These are phyloP conservation scores for Diophrys sp. DNA, from an alignment of 73 alveolate genomes.

Conservation along the genomic window DNA sequence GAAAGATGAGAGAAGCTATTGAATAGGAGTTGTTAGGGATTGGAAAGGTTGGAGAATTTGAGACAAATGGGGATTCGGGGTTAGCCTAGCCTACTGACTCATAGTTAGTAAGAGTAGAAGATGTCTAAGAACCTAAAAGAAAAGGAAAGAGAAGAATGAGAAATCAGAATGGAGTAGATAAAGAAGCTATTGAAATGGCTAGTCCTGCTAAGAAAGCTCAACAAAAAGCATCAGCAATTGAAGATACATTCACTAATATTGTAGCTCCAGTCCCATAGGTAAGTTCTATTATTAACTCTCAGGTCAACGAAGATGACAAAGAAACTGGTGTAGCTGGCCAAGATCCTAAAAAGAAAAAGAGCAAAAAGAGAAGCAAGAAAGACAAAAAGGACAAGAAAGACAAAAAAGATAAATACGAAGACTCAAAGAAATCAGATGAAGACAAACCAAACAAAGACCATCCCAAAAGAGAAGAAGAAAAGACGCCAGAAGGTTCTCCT, in stretches of 20 bases:
- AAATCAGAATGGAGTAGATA: neutral
- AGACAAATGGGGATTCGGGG: neutral
- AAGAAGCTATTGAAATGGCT: constrained; percentile 2
- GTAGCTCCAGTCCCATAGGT: neutral
- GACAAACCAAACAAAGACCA: neutral
- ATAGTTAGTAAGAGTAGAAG: neutral
- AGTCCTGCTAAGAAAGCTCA: neutral
- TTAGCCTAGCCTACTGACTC: neutral
- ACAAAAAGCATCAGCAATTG: neutral
- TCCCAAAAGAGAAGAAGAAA: no score
- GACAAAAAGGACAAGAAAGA: neutral
- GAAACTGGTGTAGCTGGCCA: neutral
- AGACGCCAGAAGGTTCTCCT: no score
- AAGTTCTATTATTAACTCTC: neutral
- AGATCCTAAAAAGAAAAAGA: neutral
- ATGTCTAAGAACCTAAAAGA: no score
- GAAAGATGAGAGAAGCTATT: constrained; percentile 9
- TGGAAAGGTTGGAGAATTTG: neutral
- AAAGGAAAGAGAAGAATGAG: neutral
- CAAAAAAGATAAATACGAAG: neutral
- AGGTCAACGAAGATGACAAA: neutral
- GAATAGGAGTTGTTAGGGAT: neutral
- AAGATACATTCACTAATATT: neutral
- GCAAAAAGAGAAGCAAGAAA: neutral
- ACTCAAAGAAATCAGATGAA: neutral